phyloP scores from a whole-genome alignment of 345 rosid genomes.

The Clausena lansium region DNA sequence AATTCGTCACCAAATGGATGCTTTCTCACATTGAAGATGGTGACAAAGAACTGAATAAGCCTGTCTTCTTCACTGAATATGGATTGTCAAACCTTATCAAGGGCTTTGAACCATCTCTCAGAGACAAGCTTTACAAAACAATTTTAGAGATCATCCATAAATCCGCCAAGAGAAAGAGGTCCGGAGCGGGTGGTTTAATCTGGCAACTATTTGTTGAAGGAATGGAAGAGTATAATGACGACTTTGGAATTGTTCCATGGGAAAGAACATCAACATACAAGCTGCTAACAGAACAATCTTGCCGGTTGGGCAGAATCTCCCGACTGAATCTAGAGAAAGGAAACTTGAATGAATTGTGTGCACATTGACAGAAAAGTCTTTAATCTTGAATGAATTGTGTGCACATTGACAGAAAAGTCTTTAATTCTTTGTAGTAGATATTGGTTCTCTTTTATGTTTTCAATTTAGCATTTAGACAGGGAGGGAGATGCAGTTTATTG shows the following conservation, averaged over 20 bases:
- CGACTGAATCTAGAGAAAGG: conserved; percentile 32
- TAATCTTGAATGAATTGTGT: conserved; percentile 52
- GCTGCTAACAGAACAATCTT: conserved; percentile 59
- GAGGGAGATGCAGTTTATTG: conserved; percentile 6
- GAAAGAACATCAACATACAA: conserved; percentile 56
- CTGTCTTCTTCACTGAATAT: conserved; percentile 80
- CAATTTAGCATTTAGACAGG: background rate
- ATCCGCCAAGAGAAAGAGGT: conserved; percentile 64
- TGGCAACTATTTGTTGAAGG: conserved; percentile 84
- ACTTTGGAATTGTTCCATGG: conserved; percentile 83
- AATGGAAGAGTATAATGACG: conserved; percentile 85
- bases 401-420: conserved; percentile 19
- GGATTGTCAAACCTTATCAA: conserved; percentile 78
- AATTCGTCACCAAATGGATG: conserved; percentile 76
- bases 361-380: conserved; percentile 25
- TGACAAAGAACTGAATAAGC: conserved; percentile 69
- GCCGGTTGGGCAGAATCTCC: conserved; percentile 55
- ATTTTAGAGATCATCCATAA: conserved; percentile 54
- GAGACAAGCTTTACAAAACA: conserved; percentile 55
- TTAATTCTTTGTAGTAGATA: background rate
- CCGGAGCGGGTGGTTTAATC: conserved; percentile 81
- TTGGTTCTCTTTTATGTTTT: background rate
- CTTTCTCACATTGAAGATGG: conserved; percentile 89
- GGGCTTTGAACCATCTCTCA: conserved; percentile 58
- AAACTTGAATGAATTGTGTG: conserved; percentile 48